Percentiles rank a stretch among this genome's conserved stretches.
Evolutionary conservation across 2,329 filamentous ascomycete genomes (phyloP).

Genomic region (Colletotrichum tamarilloi): DNA sequence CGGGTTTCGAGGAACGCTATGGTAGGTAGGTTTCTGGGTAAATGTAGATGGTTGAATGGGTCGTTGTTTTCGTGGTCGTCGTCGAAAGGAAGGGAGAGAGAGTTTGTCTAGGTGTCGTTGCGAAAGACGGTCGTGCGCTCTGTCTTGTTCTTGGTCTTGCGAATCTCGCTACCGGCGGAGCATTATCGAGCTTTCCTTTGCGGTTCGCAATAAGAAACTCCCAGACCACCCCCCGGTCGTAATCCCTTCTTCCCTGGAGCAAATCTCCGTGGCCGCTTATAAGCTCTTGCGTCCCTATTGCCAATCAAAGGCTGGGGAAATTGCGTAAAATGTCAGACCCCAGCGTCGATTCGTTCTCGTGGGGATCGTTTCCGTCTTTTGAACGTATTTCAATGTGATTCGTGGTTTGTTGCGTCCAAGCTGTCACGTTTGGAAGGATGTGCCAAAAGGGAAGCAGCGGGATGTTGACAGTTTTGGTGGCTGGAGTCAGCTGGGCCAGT

Average conservation of each 20-base stretch:
- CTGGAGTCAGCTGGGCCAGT: background rate
- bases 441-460: background rate
- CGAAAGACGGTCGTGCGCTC: background rate
- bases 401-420: background rate
- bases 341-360: background rate
- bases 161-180: slow-evolving; percentile 32
- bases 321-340: background rate
- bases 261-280: background rate
- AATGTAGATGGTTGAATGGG: background rate
- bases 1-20: background rate
- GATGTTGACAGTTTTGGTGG: background rate
- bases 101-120: slow-evolving; percentile 1
- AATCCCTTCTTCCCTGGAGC: background rate
- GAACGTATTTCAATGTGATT: background rate
- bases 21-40: background rate
- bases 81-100: background rate
- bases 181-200: slow-evolving; percentile 22
- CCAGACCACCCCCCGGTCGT: background rate
- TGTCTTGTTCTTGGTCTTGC: background rate
- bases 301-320: background rate
- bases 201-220: slow-evolving; percentile 1
- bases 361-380: background rate
- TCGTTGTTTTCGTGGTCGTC: background rate
- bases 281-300: background rate
- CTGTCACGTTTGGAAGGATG: background rate